These are phyloP conservation scores for Quercus lobata DNA, from an alignment of 331 rosid species.

Conservation along the genomic window DNA sequence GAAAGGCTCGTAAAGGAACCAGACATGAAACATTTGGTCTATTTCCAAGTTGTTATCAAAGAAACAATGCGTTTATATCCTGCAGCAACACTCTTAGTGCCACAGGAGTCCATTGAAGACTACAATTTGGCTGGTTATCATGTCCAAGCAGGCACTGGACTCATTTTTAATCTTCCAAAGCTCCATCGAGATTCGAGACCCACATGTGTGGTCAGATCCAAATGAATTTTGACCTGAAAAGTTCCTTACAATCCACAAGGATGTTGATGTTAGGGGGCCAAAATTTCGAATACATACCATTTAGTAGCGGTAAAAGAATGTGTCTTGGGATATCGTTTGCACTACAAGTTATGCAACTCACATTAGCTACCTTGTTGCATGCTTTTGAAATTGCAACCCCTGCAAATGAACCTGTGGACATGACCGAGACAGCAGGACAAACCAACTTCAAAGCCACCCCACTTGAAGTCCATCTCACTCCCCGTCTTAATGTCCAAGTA, in stretches of 20 bases:
- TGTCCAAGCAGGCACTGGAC: slow-evolving; percentile 25
- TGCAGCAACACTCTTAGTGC: slow-evolving; percentile 13
- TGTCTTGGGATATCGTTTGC: no score
- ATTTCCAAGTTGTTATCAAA: slow-evolving; percentile 12
- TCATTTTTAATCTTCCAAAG: slow-evolving; percentile 34
- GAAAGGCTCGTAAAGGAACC: slow-evolving; percentile 17
- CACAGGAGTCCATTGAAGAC: slow-evolving; percentile 25
- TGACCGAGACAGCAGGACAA: slow-evolving; percentile 27
- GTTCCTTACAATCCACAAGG: slow-evolving; percentile 12
- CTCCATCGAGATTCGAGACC: slow-evolving; percentile 35
- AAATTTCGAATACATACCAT: slow-evolving; percentile 38
- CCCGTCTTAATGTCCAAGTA: slow-evolving; percentile 14
- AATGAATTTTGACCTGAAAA: slow-evolving; percentile 6
- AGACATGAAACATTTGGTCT: slow-evolving; percentile 11
- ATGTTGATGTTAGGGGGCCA: slow-evolving; percentile 25
- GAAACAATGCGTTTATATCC: slow-evolving; percentile 21
- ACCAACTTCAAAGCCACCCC: slow-evolving; percentile 35
- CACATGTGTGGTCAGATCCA: slow-evolving; percentile 23
- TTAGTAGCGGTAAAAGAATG: slow-evolving; percentile 30
- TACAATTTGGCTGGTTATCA: slow-evolving; percentile 37
- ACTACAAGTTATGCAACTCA: no score
- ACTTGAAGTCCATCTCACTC: slow-evolving; percentile 32
- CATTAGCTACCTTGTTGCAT: no score
- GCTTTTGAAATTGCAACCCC: no score
- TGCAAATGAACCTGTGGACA: slow-evolving; percentile 17